Evolutionary conservation across 106 monocot species (phyloP).

Genomic region (Vanilla planifolia): DNA sequence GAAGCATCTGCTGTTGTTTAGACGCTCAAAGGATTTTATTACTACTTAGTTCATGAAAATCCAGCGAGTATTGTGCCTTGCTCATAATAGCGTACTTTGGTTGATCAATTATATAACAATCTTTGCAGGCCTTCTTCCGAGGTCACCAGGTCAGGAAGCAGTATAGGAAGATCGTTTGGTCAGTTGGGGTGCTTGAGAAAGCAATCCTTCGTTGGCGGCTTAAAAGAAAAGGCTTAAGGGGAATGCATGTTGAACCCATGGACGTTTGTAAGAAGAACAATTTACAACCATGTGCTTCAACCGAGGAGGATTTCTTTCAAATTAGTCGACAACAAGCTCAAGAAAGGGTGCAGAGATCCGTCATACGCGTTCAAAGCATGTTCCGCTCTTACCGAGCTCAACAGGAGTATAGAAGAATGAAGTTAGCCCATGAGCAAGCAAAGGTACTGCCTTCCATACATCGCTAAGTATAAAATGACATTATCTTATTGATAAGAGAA

Average conservation of each 20-base stretch:
- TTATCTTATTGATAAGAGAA: too few species aligned
- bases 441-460: conserved; percentile 27
- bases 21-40: too few species aligned
- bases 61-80: too few species aligned
- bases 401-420: conserved; percentile 87
- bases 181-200: conserved; percentile 94
- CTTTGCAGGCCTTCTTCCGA: conserved; percentile 63
- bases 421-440: conserved; percentile 53
- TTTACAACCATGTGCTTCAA: conserved; percentile 24
- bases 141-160: conserved; percentile 68
- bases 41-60: too few species aligned
- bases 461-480: background rate
- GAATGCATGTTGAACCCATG: conserved; percentile 39
- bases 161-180: conserved; percentile 79
- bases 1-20: too few species aligned
- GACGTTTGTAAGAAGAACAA: conserved; percentile 17
- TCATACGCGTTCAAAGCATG: conserved; percentile 84
- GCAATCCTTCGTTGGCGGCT: conserved; percentile 82
- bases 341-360: conserved; percentile 74
- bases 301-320: conserved; percentile 80
- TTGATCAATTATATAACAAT: background rate
- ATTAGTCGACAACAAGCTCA: conserved; percentile 79
- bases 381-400: conserved; percentile 94
- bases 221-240: conserved; percentile 84
- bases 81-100: too few species aligned